These are phyloP conservation scores for Mitragyna speciosa DNA, from an alignment of 257 asterid genomes.

Conservation along the genomic window DNA sequence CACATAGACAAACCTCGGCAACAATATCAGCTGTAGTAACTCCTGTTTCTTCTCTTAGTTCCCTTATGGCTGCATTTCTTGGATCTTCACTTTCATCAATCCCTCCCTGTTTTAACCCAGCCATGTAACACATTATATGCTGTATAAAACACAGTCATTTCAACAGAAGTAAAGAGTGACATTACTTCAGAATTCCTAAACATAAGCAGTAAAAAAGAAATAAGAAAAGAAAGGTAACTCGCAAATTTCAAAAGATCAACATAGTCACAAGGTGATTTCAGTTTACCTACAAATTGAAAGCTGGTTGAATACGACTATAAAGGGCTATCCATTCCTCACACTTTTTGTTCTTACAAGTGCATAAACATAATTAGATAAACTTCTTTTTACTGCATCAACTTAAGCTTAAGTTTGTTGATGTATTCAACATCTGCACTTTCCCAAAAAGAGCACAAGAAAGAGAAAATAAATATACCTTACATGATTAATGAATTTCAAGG, in stretches of 20 bases:
- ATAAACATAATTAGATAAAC: background rate
- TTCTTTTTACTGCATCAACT: background rate
- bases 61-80: constrained; percentile 80
- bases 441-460: background rate
- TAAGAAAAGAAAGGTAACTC: background rate
- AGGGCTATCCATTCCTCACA: background rate
- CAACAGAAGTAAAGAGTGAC: background rate
- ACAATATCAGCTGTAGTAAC: constrained; percentile 77
- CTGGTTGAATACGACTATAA: background rate
- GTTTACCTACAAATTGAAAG: no score
- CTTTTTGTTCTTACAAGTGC: background rate
- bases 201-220: background rate
- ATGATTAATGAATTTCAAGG: background rate
- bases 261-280: background rate
- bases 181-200: background rate
- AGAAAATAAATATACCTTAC: background rate
- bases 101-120: constrained; percentile 63
- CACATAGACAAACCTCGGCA: constrained; percentile 60
- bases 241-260: background rate
- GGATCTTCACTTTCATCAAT: constrained; percentile 82
- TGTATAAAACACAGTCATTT: background rate
- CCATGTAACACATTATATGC: background rate
- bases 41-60: constrained; percentile 93
- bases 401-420: background rate
- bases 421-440: background rate